phyloP scores from a whole-genome alignment of 805 yeast genomes.

The Candida koratica region DNA sequence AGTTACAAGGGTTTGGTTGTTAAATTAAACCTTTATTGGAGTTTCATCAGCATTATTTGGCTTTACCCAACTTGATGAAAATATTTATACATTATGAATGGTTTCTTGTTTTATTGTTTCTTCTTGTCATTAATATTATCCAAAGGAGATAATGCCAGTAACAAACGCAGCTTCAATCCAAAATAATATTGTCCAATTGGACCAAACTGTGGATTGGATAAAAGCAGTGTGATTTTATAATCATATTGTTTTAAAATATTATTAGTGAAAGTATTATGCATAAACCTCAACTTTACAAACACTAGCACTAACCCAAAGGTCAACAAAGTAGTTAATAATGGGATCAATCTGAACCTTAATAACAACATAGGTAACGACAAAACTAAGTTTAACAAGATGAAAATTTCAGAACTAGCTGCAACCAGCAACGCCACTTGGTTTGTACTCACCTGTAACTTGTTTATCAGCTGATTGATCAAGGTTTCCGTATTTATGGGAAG shows the following conservation, averaged over 20 bases:
- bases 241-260: conserved; percentile 46
- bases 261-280: conserved; percentile 29
- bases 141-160: conserved; percentile 10
- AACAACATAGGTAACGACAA: conserved; percentile 25
- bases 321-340: conserved; percentile 30
- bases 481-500: conserved; percentile 26
- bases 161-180: conserved; percentile 2
- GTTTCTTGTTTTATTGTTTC: conserved; percentile 1
- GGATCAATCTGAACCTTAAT: conserved; percentile 22
- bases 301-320: conserved; percentile 29
- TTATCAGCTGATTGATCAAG: conserved; percentile 24
- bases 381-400: conserved; percentile 22
- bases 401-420: conserved; percentile 37
- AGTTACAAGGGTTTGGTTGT: no score
- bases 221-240: conserved; percentile 29
- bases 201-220: conserved; percentile 16
- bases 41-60: no score
- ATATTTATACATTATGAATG: no score
- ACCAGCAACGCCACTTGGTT: conserved; percentile 35
- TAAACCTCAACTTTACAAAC: conserved; percentile 35
- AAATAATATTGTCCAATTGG: conserved; percentile 7
- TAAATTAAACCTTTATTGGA: no score
- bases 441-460: conserved; percentile 26
- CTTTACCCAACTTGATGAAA: no score
- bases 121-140: conserved; percentile 11